Percentiles rank a stretch among this genome's conserved stretches.
Evolutionary conservation across 1,139 yeast species (phyloP).

Genomic region (Pneumocystis carinii): DNA sequence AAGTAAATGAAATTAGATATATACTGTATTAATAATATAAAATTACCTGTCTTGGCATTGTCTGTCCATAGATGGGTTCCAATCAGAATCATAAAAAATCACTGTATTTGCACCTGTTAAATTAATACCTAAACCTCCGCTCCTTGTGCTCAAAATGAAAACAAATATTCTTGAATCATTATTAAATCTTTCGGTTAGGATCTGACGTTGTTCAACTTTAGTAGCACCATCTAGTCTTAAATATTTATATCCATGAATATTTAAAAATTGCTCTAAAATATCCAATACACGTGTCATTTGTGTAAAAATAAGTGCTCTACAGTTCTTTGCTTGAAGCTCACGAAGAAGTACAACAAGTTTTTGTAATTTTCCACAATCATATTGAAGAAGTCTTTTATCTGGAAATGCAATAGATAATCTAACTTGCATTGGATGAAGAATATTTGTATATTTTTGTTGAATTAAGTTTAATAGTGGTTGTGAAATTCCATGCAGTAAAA

Average conservation of each 20-base stretch:
- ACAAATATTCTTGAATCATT: slow-evolving; percentile 76
- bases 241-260: slow-evolving; percentile 86
- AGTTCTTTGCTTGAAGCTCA: slow-evolving; percentile 70
- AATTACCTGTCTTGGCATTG: slow-evolving; percentile 68
- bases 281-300: slow-evolving; percentile 97
- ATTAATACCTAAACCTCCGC: slow-evolving; percentile 96
- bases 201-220: slow-evolving; percentile 89
- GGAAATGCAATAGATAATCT: slow-evolving; percentile 90
- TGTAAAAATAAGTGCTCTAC: slow-evolving; percentile 86
- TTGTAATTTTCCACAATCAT: slow-evolving; percentile 94
- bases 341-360: slow-evolving; percentile 61
- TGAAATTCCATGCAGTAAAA: slow-evolving; percentile 8
- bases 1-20: neutral
- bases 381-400: slow-evolving; percentile 78
- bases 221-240: slow-evolving; percentile 96
- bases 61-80: slow-evolving; percentile 99
- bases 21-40: neutral
- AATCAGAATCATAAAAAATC: slow-evolving; percentile 95
- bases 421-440: slow-evolving; percentile 74
- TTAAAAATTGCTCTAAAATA: slow-evolving; percentile 79
- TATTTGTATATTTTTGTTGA: slow-evolving; percentile 30
- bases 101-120: slow-evolving; percentile 98
- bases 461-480: neutral
- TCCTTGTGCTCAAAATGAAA: slow-evolving; percentile 82
- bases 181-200: slow-evolving; percentile 83